These are phyloP conservation scores for Aspergillus hancockii DNA, from an alignment of 495 filamentous ascomycete species.

Conservation along the genomic window DNA sequence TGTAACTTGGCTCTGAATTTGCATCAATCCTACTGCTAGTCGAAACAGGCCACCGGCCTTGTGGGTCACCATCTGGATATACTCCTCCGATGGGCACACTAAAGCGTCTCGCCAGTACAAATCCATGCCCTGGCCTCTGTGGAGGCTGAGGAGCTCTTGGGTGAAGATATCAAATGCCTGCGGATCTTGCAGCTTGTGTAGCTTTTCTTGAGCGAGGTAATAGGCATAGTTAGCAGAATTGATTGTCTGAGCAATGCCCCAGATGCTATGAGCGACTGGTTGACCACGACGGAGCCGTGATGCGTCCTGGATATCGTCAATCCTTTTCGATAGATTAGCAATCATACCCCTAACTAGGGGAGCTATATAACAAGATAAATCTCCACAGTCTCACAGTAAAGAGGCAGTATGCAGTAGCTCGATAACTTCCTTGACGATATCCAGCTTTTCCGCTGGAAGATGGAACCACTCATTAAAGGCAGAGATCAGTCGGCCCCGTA, in stretches of 20 bases:
- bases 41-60: conserved; percentile 93
- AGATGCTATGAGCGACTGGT: conserved; percentile 86
- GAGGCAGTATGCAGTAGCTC: conserved; percentile 86
- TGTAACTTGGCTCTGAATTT: conserved; percentile 28
- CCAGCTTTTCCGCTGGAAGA: conserved; percentile 68
- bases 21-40: conserved; percentile 83
- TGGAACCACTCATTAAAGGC: conserved; percentile 84
- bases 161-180: conserved; percentile 66
- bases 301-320: conserved; percentile 85
- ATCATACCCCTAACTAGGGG: no score
- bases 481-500: conserved; percentile 72
- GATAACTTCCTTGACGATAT: conserved; percentile 75
- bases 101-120: conserved; percentile 88
- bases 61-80: conserved; percentile 89
- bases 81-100: conserved; percentile 84
- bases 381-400: conserved; percentile 53
- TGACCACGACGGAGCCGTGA: conserved; percentile 76
- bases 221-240: conserved; percentile 93
- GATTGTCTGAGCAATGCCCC: conserved; percentile 87
- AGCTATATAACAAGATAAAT: no score
- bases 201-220: conserved; percentile 71
- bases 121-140: conserved; percentile 90
- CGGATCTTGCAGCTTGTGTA: conserved; percentile 63
- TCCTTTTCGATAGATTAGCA: conserved; percentile 29
- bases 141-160: conserved; percentile 79